Evolutionary conservation across 257 asterid genomes (phyloP).

Genomic region (Solanum piurae): DNA sequence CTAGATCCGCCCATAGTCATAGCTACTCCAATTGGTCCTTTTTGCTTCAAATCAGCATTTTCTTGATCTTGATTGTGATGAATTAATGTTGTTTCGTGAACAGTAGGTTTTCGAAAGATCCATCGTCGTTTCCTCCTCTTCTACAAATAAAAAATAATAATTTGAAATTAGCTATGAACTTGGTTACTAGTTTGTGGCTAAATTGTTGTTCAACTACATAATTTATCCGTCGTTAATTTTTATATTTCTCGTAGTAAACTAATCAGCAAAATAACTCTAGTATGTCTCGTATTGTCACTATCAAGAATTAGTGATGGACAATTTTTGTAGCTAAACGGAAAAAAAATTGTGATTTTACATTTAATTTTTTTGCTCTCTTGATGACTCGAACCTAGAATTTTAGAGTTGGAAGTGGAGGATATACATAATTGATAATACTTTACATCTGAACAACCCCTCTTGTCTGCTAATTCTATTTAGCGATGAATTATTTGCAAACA

Average conservation of each 20-base stretch:
- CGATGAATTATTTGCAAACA: too few relatives aligned
- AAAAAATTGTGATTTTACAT: too few relatives aligned
- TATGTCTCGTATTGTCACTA: neutral
- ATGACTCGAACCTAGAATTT: too few relatives aligned
- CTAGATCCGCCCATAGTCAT: neutral
- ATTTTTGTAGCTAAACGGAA: neutral
- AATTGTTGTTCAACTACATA: accelerated
- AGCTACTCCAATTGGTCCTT: slow-evolving; percentile 28
- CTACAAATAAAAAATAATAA: slow-evolving; percentile 8
- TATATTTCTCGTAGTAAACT: neutral
- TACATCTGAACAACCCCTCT: neutral
- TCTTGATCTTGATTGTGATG: slow-evolving; percentile 27
- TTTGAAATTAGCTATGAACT: neutral
- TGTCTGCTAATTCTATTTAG: too few relatives aligned
- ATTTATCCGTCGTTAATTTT: neutral
- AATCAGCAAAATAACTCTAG: neutral
- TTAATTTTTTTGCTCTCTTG: neutral
- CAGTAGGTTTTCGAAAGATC: slow-evolving; percentile 36
- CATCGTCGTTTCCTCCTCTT: slow-evolving; percentile 65
- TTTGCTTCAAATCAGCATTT: slow-evolving; percentile 4
- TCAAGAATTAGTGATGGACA: neutral
- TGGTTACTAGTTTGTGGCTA: neutral
- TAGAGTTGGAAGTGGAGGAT: too few relatives aligned
- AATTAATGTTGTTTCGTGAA: slow-evolving; percentile 41
- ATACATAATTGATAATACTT: accelerated